phyloP scores from a whole-genome alignment of 768 basidiomycete species.

The Boletellus ananas region DNA sequence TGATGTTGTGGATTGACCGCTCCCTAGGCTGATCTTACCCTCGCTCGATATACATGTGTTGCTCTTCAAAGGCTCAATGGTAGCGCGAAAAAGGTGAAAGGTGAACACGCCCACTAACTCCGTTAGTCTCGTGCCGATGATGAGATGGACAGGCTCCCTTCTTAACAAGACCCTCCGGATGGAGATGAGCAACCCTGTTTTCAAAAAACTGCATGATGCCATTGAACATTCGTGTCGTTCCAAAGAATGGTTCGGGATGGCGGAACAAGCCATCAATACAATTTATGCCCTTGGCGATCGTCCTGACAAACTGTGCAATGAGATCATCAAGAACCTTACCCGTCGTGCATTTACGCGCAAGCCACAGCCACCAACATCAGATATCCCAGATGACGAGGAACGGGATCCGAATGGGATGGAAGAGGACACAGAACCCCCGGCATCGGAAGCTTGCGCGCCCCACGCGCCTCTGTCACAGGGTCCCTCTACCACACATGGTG shows the following conservation, averaged over 20 bases:
- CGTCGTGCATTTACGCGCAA: conserved; percentile 55
- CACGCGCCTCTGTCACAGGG: conserved; percentile 19
- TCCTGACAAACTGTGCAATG: conserved; percentile 79
- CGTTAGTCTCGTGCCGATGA: background rate
- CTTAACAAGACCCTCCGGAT: conserved; percentile 81
- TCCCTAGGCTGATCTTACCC: conserved; percentile 73
- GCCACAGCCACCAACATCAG: conserved; percentile 11
- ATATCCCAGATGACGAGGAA: conserved; percentile 17
- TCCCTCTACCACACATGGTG: conserved; percentile 8
- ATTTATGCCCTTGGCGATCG: conserved; percentile 93
- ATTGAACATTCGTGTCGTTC: conserved; percentile 77
- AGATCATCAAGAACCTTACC: conserved; percentile 81
- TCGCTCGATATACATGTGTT: conserved; percentile 92
- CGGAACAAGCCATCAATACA: conserved; percentile 95
- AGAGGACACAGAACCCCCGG: conserved; percentile 33
- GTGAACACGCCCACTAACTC: conserved; percentile 32
- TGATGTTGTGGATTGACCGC: background rate
- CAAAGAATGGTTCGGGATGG: conserved; percentile 95
- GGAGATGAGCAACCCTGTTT: conserved; percentile 84
- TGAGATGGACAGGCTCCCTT: conserved; percentile 63
- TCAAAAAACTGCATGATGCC: conserved; percentile 76
- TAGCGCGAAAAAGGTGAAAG: conserved; percentile 96
- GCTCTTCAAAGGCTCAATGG: conserved; percentile 91
- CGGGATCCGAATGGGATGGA: conserved; percentile 53
- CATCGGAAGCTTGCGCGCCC: conserved; percentile 19